Percentiles rank a stretch among this genome's conserved stretches.
Conservation (phyloP, 306 rosid species). For the Casuarina cunninghamiana region DNA sequence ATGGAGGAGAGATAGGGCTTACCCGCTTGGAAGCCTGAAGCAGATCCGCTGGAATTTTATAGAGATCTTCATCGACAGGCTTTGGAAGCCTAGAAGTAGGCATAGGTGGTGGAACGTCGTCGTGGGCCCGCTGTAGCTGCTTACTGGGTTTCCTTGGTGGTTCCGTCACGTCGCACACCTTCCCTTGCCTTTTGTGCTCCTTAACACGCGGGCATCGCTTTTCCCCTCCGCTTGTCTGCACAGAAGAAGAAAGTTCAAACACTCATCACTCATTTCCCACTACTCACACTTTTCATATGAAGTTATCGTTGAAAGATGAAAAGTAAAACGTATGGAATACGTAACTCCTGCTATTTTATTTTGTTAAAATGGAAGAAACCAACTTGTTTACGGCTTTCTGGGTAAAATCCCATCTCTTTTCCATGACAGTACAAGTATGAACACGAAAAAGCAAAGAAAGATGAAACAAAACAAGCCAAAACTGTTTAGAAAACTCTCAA, state of each 20-base stretch:
- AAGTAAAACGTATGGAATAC: no score
- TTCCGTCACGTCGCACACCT: conserved; percentile 62
- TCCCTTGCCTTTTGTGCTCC: conserved; percentile 47
- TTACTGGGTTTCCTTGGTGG: conserved; percentile 35
- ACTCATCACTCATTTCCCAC: no score
- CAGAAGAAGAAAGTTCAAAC: not conserved
- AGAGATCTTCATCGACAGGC: conserved; percentile 91
- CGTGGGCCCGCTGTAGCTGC: conserved; percentile 5
- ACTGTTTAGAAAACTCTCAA: no score
- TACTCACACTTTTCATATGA: no score
- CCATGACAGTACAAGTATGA: no score
- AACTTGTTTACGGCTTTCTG: no score
- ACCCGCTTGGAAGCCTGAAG: conserved; percentile 69
- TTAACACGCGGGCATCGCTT: conserved; percentile 39
- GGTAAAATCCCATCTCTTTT: no score
- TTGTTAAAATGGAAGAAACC: no score
- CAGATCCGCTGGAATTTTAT: conserved; percentile 82
- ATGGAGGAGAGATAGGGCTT: not conserved
- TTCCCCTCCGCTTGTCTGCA: conserved; percentile 46
- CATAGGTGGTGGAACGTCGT: conserved; percentile 36
- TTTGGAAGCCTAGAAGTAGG: conserved; percentile 40
- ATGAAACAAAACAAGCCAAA: no score
- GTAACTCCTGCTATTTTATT: no score
- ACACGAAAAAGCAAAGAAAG: no score
- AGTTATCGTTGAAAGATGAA: no score